phyloP scores from a whole-genome alignment of 495 filamentous ascomycete species.

The Neurospora sp. region DNA sequence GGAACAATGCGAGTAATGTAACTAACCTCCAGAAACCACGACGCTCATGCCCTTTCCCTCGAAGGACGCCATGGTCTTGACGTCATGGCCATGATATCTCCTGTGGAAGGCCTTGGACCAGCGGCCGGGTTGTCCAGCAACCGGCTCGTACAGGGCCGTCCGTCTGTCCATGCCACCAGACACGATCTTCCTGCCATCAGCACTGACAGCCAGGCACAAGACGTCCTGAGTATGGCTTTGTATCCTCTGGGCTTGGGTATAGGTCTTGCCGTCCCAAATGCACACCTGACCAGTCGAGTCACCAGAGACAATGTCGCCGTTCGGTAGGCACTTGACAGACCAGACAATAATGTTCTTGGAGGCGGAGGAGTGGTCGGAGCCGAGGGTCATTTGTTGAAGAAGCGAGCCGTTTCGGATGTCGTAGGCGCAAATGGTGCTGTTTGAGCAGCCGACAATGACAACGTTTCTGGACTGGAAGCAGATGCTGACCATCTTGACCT shows the following conservation, averaged over 20 bases:
- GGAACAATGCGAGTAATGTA: neutral
- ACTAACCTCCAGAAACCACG: conserved; percentile 80
- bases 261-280: conserved; percentile 89
- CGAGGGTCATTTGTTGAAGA: conserved; percentile 73
- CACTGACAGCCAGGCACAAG: conserved; percentile 67
- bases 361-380: conserved; percentile 60
- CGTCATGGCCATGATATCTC: conserved; percentile 82
- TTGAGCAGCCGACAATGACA: conserved; percentile 82
- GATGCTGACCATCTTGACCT: conserved; percentile 77
- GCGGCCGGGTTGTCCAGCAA: conserved; percentile 45
- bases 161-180: conserved; percentile 86
- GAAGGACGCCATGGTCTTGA: conserved; percentile 88
- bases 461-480: conserved; percentile 75
- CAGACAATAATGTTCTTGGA: conserved; percentile 83
- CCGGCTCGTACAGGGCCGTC: conserved; percentile 67
- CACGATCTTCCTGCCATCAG: conserved; percentile 74
- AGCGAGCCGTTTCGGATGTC: conserved; percentile 69
- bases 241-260: conserved; percentile 74
- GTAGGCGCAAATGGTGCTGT: conserved; percentile 83
- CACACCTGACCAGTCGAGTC: conserved; percentile 88
- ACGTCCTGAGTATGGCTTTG: conserved; percentile 84
- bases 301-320: conserved; percentile 86
- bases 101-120: conserved; percentile 82
- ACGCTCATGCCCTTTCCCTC: conserved; percentile 76
- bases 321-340: conserved; percentile 76